These are phyloP conservation scores for Caulochytrium protostelioides DNA, from an alignment of 371 early-diverging fungal species.

Conservation along the genomic window DNA sequence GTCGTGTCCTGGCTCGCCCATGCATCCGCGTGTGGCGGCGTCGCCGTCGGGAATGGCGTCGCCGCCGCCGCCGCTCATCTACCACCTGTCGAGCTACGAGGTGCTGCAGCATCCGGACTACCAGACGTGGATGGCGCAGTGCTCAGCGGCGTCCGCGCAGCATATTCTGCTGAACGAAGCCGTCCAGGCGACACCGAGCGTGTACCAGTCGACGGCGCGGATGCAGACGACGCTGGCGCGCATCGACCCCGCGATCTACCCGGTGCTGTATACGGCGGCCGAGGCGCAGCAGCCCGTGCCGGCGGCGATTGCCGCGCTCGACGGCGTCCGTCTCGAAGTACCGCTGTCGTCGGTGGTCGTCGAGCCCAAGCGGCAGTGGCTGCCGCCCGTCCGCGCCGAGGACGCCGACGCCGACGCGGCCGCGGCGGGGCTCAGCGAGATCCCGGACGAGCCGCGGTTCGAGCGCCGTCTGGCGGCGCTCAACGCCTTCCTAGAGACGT, in stretches of 20 bases:
- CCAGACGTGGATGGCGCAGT: conserved; percentile 40
- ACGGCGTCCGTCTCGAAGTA: too few species aligned
- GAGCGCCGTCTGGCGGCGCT: background rate
- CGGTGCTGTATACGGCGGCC: conserved; percentile 38
- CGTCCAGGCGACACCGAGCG: conserved; percentile 32
- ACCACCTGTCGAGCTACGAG: too few species aligned
- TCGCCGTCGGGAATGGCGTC: too few species aligned
- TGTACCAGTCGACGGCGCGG: conserved; percentile 31
- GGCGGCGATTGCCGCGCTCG: too few species aligned
- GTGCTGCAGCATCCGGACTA: conserved; percentile 47
- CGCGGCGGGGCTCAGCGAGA: conserved; percentile 1
- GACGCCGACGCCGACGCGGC: background rate
- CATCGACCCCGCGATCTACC: conserved; percentile 36
- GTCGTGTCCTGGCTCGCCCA: too few species aligned
- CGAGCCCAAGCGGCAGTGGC: background rate
- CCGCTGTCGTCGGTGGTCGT: background rate
- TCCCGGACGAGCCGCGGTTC: background rate
- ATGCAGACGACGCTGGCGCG: conserved; percentile 33
- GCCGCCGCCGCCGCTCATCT: too few species aligned
- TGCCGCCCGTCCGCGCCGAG: background rate
- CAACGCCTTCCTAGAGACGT: background rate
- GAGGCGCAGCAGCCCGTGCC: too few species aligned
- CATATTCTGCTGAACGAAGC: conserved; percentile 40
- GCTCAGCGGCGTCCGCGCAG: conserved; percentile 36
- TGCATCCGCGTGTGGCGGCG: too few species aligned